Conservation (phyloP, 31 red algal genomes). For the Asparagopsis taxiformis region DNA sequence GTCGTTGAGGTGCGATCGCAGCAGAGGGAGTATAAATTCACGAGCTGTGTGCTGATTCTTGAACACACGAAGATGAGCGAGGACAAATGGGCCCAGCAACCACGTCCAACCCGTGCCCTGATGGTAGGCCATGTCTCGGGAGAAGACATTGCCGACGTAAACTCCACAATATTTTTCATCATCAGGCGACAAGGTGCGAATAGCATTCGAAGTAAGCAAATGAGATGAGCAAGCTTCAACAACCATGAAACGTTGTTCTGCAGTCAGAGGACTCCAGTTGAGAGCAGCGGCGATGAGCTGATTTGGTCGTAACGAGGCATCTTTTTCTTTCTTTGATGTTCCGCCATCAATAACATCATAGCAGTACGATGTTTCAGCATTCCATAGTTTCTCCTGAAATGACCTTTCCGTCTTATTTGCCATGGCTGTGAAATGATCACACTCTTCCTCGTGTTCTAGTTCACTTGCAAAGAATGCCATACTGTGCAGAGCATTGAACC, state of each 20-base stretch:
- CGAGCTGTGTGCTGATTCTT: conserved; percentile 38
- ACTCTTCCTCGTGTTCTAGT: conserved; percentile 51
- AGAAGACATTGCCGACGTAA: conserved; percentile 51
- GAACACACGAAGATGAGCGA: conserved; percentile 57
- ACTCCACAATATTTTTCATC: conserved; percentile 37
- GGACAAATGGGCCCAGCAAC: conserved; percentile 60
- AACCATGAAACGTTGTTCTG: conserved; percentile 58
- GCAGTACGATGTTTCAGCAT: conserved; percentile 39
- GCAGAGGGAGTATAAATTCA: conserved; percentile 47
- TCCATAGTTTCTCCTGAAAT: conserved; percentile 73
- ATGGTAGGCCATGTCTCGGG: conserved; percentile 56
- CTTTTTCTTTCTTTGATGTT: conserved; percentile 4
- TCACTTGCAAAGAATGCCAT: conserved; percentile 72
- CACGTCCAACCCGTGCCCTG: conserved; percentile 64
- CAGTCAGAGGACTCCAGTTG: conserved; percentile 67
- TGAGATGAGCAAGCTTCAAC: conserved; percentile 56
- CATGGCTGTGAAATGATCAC: conserved; percentile 43
- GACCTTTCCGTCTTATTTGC: conserved; percentile 56
- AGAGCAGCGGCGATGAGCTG: conserved; percentile 63
- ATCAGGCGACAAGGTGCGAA: conserved; percentile 52
- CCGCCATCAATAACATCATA: conserved; percentile 71
- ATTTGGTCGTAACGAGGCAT: conserved; percentile 55
- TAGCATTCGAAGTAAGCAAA: conserved; percentile 45
- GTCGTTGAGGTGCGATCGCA: conserved; percentile 67
- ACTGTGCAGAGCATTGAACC: conserved; percentile 65